Evolutionary conservation across 768 basidiomycete genomes (phyloP).

Genomic region (Gymnopilus dilepis): DNA sequence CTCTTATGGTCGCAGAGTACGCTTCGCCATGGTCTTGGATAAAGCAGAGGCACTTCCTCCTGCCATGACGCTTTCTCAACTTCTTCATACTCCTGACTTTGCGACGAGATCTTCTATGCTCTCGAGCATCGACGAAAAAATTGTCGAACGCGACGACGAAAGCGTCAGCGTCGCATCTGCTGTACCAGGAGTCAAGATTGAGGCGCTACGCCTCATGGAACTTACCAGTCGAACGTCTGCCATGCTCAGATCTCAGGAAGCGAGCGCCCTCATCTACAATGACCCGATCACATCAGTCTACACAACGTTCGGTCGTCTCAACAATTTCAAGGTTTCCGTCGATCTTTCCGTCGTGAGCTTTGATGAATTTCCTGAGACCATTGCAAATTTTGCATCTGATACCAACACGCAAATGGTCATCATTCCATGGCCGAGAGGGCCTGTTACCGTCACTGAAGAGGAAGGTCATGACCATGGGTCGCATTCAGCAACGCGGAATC

Average conservation of each 20-base stretch:
- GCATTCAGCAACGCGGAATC: slow-evolving; percentile 47
- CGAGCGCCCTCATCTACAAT: slow-evolving; percentile 69
- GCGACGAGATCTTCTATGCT: not conserved
- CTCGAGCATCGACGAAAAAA: slow-evolving; percentile 30
- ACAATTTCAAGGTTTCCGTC: slow-evolving; percentile 66
- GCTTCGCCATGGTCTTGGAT: slow-evolving; percentile 76
- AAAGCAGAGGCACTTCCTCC: slow-evolving; percentile 81
- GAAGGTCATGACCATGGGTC: slow-evolving; percentile 18
- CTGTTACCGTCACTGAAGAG: slow-evolving; percentile 35
- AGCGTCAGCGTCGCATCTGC: not conserved
- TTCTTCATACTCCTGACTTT: slow-evolving; percentile 46
- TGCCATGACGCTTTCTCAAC: slow-evolving; percentile 80
- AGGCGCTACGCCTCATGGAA: slow-evolving; percentile 89
- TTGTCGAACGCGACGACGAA: slow-evolving; percentile 18
- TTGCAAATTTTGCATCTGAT: slow-evolving; percentile 63
- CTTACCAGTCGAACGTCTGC: slow-evolving; percentile 88
- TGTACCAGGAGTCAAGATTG: slow-evolving; percentile 48
- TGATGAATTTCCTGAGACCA: slow-evolving; percentile 71
- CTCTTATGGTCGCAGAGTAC: slow-evolving; percentile 53
- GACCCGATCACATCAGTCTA: slow-evolving; percentile 79
- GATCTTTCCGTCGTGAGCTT: slow-evolving; percentile 78
- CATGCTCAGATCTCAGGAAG: slow-evolving; percentile 80
- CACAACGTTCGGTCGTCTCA: slow-evolving; percentile 78
- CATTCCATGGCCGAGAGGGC: slow-evolving; percentile 78
- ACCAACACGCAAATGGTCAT: slow-evolving; percentile 75